Percentiles rank a stretch among this genome's conserved stretches.
Evolutionary conservation across 2,329 filamentous ascomycete genomes (phyloP).

Genomic region (Thielaviopsis punctulata): DNA sequence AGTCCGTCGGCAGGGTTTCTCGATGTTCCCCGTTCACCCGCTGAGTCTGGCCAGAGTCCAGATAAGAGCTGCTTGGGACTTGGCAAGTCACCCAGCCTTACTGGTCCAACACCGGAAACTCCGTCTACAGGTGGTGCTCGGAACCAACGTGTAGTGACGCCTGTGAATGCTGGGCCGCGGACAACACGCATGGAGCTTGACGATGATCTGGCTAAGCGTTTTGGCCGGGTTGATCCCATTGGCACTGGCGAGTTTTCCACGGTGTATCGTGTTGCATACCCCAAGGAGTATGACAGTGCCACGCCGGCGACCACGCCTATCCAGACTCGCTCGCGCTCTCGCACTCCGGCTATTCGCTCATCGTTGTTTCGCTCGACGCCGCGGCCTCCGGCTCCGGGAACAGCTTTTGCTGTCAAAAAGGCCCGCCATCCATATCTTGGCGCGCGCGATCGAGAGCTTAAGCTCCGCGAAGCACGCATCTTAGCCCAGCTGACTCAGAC

Average conservation of each 20-base stretch:
- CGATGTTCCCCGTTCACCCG: slow-evolving; percentile 54
- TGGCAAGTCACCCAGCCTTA: slow-evolving; percentile 34
- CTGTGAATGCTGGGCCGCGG: slow-evolving; percentile 47
- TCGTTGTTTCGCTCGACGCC: slow-evolving; percentile 32
- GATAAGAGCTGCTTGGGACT: slow-evolving; percentile 76
- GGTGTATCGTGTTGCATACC: slow-evolving; percentile 59
- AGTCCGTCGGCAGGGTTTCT: slow-evolving; percentile 5
- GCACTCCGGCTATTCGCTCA: slow-evolving; percentile 14
- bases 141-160: slow-evolving; percentile 36
- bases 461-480: slow-evolving; percentile 68
- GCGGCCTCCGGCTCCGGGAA: slow-evolving; percentile 34
- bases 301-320: slow-evolving; percentile 13
- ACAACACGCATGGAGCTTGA: slow-evolving; percentile 51
- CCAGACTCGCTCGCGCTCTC: slow-evolving; percentile 1
- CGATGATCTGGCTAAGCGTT: slow-evolving; percentile 52
- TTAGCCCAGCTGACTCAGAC: slow-evolving; percentile 60
- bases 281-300: slow-evolving; percentile 15
- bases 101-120: slow-evolving; percentile 46
- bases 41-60: slow-evolving; percentile 53
- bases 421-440: slow-evolving; percentile 66
- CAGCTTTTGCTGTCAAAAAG: slow-evolving; percentile 88
- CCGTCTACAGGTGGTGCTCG: slow-evolving; percentile 45
- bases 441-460: slow-evolving; percentile 60
- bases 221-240: slow-evolving; percentile 63
- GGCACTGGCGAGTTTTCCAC: slow-evolving; percentile 87